Evolutionary conservation across 2,329 filamentous ascomycete genomes (phyloP).

Genomic region (Colletotrichum tamarilloi): DNA sequence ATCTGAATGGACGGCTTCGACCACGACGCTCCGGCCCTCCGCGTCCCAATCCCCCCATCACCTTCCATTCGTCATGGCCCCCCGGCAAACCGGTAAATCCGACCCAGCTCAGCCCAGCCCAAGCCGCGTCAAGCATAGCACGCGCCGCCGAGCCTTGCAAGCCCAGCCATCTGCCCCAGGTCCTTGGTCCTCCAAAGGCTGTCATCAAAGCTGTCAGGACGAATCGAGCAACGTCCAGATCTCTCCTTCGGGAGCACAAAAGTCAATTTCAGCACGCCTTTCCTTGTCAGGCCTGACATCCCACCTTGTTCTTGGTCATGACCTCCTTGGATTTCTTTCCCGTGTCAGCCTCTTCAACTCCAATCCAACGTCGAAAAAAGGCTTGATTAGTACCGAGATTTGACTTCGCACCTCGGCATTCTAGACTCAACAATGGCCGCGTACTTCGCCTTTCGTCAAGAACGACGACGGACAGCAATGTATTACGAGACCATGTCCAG

Average conservation of each 20-base stretch:
- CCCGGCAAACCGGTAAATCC: slow-evolving; percentile 7
- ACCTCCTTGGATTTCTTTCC: neutral
- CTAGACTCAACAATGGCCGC: neutral
- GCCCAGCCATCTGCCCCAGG: slow-evolving; percentile 19
- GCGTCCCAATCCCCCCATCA: neutral
- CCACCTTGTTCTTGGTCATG: slow-evolving; percentile 15
- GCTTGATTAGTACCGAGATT: neutral
- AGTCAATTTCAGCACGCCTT: slow-evolving; percentile 34
- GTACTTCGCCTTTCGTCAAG: neutral
- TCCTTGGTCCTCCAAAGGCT: slow-evolving; percentile 21
- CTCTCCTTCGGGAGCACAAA: slow-evolving; percentile 31
- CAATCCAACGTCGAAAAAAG: neutral
- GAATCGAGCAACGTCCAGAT: slow-evolving; percentile 34
- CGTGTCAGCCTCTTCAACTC: slow-evolving; percentile 32
- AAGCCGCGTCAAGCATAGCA: slow-evolving; percentile 20
- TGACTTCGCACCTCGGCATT: neutral
- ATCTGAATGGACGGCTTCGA: neutral
- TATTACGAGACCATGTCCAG: neutral
- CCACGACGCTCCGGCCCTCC: neutral
- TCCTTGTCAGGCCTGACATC: slow-evolving; percentile 33
- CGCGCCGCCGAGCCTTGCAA: slow-evolving; percentile 18
- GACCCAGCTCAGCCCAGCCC: slow-evolving; percentile 14
- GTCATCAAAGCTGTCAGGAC: slow-evolving; percentile 32
- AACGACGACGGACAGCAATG: neutral
- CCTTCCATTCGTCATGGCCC: neutral